Conservation (phyloP, 768 basidiomycete genomes). For the Russula griseocarnosa region DNA sequence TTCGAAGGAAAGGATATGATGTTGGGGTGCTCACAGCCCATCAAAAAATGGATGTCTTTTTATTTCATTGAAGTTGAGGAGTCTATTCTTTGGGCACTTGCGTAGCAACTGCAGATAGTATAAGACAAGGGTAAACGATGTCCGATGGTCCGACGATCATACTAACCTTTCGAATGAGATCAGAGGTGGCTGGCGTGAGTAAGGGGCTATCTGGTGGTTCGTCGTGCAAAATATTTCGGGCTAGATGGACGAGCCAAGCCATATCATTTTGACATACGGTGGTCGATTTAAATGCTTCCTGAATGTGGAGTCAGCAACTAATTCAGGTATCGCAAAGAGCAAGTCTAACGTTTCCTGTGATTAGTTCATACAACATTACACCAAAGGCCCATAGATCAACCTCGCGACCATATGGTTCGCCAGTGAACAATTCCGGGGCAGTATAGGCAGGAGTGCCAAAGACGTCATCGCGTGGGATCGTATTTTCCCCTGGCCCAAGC, state of each 20-base stretch:
- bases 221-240: conserved; percentile 13
- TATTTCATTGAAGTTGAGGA: conserved; percentile 13
- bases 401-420: conserved; percentile 19
- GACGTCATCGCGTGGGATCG: conserved; percentile 13
- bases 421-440: conserved; percentile 20
- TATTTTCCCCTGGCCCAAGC: conserved; percentile 8
- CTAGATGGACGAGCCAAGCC: conserved; percentile 17
- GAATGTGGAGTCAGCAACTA: not conserved
- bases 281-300: conserved; percentile 24
- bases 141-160: not conserved
- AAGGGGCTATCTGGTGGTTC: conserved; percentile 10
- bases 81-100: conserved; percentile 16
- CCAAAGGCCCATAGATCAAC: conserved; percentile 26
- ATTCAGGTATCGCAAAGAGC: not conserved
- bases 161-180: conserved; percentile 16
- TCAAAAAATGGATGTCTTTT: conserved; percentile 14
- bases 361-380: conserved; percentile 24
- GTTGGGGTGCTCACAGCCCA: conserved; percentile 9
- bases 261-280: conserved; percentile 14
- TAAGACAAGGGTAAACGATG: not conserved
- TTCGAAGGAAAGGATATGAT: not conserved
- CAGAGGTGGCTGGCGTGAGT: conserved; percentile 12
- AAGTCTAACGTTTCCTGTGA: conserved; percentile 16
- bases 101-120: conserved; percentile 3
- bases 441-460: conserved; percentile 25